phyloP scores from a whole-genome alignment of 495 filamentous ascomycete genomes.

The Xylaria venustula region DNA sequence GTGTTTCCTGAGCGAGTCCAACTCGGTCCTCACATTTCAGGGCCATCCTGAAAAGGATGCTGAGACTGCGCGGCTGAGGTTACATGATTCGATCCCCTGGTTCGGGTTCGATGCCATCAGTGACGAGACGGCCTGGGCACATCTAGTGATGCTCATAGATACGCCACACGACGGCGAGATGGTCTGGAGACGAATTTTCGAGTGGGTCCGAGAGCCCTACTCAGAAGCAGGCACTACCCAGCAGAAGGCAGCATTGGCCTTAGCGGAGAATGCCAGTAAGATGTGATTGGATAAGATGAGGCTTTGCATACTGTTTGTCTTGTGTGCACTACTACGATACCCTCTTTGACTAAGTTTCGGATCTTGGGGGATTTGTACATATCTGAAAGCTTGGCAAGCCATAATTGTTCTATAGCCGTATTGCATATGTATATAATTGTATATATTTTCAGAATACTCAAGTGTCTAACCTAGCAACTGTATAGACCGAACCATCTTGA shows the following conservation, averaged over 20 bases:
- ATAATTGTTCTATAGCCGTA: neutral
- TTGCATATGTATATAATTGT: no score
- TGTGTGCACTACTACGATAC: neutral
- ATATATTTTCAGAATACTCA: no score
- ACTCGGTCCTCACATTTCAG: slow-evolving; percentile 47
- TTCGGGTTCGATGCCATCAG: slow-evolving; percentile 36
- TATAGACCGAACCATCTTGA: no score
- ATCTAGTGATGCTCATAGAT: slow-evolving; percentile 20
- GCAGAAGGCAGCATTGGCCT: neutral
- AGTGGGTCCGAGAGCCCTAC: slow-evolving; percentile 37
- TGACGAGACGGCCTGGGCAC: slow-evolving; percentile 20
- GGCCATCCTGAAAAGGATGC: slow-evolving; percentile 51
- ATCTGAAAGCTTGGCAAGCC: neutral
- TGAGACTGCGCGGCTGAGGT: slow-evolving; percentile 35
- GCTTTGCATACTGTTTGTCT: neutral
- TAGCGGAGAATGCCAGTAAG: slow-evolving; percentile 5
- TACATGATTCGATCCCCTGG: slow-evolving; percentile 39
- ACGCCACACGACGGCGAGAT: slow-evolving; percentile 39
- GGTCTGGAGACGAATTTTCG: slow-evolving; percentile 43
- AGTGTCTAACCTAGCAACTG: no score
- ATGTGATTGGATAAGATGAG: neutral
- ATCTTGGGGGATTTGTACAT: no score
- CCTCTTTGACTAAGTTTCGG: neutral
- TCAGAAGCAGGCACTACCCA: neutral
- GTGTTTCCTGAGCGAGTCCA: slow-evolving; percentile 38